Conservation (phyloP, 306 rosid species). For the Hippophae tibetana region DNA sequence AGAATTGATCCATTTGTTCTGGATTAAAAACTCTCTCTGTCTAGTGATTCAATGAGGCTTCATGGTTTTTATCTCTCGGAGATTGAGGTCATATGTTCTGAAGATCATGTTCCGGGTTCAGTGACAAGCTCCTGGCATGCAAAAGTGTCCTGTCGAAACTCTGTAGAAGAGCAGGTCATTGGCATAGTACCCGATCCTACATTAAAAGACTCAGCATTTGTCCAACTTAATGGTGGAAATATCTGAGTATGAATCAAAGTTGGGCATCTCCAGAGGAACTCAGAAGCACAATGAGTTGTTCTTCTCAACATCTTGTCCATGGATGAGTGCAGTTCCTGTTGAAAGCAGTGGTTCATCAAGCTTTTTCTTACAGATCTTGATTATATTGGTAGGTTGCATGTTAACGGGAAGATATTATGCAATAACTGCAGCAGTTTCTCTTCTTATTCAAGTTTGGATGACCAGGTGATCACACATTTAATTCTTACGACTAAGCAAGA, state of each 20-base stretch:
- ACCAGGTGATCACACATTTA: conserved; percentile 66
- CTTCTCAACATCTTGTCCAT: conserved; percentile 64
- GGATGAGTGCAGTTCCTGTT: conserved; percentile 63
- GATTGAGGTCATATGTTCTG: conserved; percentile 61
- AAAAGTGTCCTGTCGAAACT: conserved; percentile 35
- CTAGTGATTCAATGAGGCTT: not conserved
- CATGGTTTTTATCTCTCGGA: conserved; percentile 65
- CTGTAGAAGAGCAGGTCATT: conserved; percentile 51
- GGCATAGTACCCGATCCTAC: conserved; percentile 53
- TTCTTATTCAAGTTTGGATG: conserved; percentile 75
- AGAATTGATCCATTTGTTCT: too few relatives aligned
- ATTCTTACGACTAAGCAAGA: conserved; percentile 72
- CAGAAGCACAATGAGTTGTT: conserved; percentile 42
- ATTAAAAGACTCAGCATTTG: conserved; percentile 43
- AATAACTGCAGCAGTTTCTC: conserved; percentile 81
- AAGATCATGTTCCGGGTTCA: conserved; percentile 55
- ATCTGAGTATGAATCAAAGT: conserved; percentile 49
- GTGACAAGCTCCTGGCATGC: conserved; percentile 79
- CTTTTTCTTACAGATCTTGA: conserved; percentile 67
- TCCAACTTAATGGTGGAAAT: conserved; percentile 69
- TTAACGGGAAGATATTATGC: conserved; percentile 53
- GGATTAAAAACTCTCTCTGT: too few relatives aligned
- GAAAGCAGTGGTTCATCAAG: conserved; percentile 38
- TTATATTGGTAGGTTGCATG: conserved; percentile 70
- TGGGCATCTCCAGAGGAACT: conserved; percentile 37